Evolutionary conservation across 768 basidiomycete genomes (phyloP).

Genomic region (Mycena crocata): DNA sequence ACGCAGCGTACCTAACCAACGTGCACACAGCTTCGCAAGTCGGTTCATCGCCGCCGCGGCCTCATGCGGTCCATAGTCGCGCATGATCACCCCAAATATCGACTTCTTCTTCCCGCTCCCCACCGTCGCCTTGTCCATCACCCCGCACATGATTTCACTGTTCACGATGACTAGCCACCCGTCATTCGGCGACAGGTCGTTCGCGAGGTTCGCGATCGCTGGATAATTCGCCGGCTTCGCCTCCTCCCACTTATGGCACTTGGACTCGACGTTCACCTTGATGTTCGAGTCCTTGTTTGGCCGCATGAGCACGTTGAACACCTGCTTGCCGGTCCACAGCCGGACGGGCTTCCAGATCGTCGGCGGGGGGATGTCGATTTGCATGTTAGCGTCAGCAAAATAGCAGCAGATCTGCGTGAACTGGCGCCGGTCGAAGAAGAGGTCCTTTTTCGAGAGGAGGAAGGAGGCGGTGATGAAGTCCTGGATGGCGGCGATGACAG

Average conservation of each 20-base stretch:
- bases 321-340: constrained; percentile 98
- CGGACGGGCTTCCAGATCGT: constrained; percentile 92
- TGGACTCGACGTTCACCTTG: constrained; percentile 94
- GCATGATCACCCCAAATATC: constrained; percentile 96
- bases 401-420: constrained; percentile 98
- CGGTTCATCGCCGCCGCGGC: constrained; percentile 97
- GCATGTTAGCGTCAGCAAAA: constrained; percentile 88
- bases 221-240: constrained; percentile 73
- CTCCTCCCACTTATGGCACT: constrained; percentile 91
- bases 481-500: constrained; percentile 99
- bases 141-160: constrained; percentile 99
- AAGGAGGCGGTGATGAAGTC: constrained; percentile 99
- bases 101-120: constrained; percentile 99
- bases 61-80: constrained; percentile 96
- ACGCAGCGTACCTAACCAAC: constrained; percentile 80
- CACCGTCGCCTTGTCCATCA: constrained; percentile 98
- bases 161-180: constrained; percentile 98
- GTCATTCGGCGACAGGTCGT: constrained; percentile 95
- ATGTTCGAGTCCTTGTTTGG: constrained; percentile 88
- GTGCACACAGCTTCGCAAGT: constrained; percentile 93
- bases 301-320: constrained; percentile 97
- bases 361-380: constrained; percentile 96
- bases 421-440: constrained; percentile 92
- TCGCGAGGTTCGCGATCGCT: constrained; percentile 67
- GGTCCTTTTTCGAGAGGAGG: constrained; percentile 92